Evolutionary conservation across 208 protist genomes (phyloP).

Genomic region (Trypanosoma mega): DNA sequence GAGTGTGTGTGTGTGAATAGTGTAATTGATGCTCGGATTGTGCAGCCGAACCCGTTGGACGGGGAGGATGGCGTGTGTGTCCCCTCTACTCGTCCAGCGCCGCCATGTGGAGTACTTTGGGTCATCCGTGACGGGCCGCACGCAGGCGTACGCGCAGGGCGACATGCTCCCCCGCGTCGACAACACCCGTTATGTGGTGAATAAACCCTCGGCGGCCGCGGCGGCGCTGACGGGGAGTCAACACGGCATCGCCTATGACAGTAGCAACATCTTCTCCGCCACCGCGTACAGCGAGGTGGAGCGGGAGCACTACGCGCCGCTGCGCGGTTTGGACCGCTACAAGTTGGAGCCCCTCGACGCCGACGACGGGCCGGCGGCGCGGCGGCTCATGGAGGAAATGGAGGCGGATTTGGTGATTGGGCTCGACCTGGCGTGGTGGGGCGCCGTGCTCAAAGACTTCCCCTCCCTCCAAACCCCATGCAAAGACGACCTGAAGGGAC

Average conservation of each 20-base stretch:
- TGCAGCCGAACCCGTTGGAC: too few species aligned
- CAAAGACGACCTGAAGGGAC: slow-evolving; percentile 49
- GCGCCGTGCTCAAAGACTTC: slow-evolving; percentile 72
- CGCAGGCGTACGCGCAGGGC: slow-evolving; percentile 83
- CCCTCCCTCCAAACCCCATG: slow-evolving; percentile 73
- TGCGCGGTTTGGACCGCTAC: slow-evolving; percentile 66
- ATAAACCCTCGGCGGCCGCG: slow-evolving; percentile 52
- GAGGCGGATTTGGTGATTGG: slow-evolving; percentile 32
- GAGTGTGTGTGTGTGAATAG: too few species aligned
- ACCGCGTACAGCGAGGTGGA: slow-evolving; percentile 58
- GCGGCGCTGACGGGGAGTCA: slow-evolving; percentile 76
- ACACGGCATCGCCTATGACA: slow-evolving; percentile 72
- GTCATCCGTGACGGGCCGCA: slow-evolving; percentile 65
- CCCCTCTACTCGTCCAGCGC: slow-evolving; percentile 39
- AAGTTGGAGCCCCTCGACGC: slow-evolving; percentile 47
- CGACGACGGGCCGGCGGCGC: slow-evolving; percentile 41
- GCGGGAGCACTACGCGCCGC: slow-evolving; percentile 70
- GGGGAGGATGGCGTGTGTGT: neutral
- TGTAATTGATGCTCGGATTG: too few species aligned
- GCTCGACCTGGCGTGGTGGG: slow-evolving; percentile 73
- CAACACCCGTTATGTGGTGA: slow-evolving; percentile 63
- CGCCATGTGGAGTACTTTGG: slow-evolving; percentile 86
- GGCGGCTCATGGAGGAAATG: slow-evolving; percentile 52
- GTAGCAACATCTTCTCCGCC: slow-evolving; percentile 73
- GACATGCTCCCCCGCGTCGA: slow-evolving; percentile 76